Evolutionary conservation across 1,284 basidiomycete species (phyloP), one percentile per base, ranked within the genome.

Genomic region (Coniophora puteana): DNA sequence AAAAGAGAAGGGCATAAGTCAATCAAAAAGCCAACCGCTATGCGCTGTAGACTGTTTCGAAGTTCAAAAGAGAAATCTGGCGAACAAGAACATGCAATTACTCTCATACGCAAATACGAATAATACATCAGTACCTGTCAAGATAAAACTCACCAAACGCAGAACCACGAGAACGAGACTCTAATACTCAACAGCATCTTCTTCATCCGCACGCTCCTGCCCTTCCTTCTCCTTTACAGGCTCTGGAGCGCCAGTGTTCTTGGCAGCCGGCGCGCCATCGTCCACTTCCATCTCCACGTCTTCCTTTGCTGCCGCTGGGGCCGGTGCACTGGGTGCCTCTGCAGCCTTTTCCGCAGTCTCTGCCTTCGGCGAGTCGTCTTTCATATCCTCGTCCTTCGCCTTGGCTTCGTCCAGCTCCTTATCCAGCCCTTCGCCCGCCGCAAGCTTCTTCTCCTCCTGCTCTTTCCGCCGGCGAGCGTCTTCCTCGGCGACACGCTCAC

Each of bases 401-500:
- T 59, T 57, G 36, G 57, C 58, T 24, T 60, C 61, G 5, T 49
- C 51, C n/a, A 57, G 57, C 20, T 35, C 44, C 12, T 20, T 25
- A 57, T 57, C 53, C 51, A 27, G 50, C 38, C 21, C 51, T 22
- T 39, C 45, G 31, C 45, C 36, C 27, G 31, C 26, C 12, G 51
- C 55, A 23, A 71, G 74, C 45, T 65, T 63, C 29, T 66, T 59
- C 37, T 53, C 54, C 40, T 72, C 69, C 26, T 74, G 73, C 43
- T 84, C 80, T 48, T 50, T 58, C 47, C 61, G 66, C 47, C 57
- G 61, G 30, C 61, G 63, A 25, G 53, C 42, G 18, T 73, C 71
- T 50, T 84, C 81, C 26, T 82, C 78, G 3, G 73, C 74, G 22
- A 83, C 85, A 36, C 73, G 77, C 53, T 72, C 71, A 17, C 86